Base-by-base conservation (phyloP, 2,329 filamentous ascomycete species). In the Metarhizium humberi region DNA sequence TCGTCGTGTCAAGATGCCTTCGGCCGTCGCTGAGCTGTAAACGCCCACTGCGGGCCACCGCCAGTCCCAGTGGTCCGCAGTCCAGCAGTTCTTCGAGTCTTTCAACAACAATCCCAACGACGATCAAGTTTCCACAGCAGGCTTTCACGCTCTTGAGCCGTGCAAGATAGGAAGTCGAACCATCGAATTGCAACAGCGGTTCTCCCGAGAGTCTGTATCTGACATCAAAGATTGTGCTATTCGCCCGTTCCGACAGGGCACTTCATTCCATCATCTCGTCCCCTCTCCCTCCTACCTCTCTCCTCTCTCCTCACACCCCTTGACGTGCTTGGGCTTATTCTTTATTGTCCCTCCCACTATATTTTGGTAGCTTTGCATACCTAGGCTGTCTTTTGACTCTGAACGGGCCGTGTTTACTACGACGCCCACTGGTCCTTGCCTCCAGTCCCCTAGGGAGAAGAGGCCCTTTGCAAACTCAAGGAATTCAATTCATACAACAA, bases 21-120 rank as follows among this genome's bases (percentile, higher is more conserved):
- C 79, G 85, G 84, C 86, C 79, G 78, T 87, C 86, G 86, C 84
- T 88, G 86, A 87, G 87, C 88, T 92, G 87, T 95, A 91, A 92
- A 90, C 82, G 75, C 81, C 84, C 85, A 86, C 87, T 91, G 84
- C 85, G 85, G 84, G 82, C 78, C 67, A 52, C 57, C 30, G 51
- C 46, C 67, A 70, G 67, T 71, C 58, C 65, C 62, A 67, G 60
- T 79, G 81, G 82, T 81, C 81, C 81, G 85, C 82, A 91, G 88
- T 90, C 87, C 86, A 84, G 84, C 87, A 90, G 88, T 86, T 87
- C 86, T 85, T 77, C 84, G 86, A 90, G 79, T 78, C 80, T 75
- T 78, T 81, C 71, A 69, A 66, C 59, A 59, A 62, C 57, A 57
- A 62, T 46, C 52, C 56, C 62, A 49, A 84, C 80, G 84, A 87